A percentile compares a stretch with the other conserved stretches of the same genome.
Evolutionary conservation across 805 yeast genomes (phyloP).

Genomic region (Torulaspora franciscae): DNA sequence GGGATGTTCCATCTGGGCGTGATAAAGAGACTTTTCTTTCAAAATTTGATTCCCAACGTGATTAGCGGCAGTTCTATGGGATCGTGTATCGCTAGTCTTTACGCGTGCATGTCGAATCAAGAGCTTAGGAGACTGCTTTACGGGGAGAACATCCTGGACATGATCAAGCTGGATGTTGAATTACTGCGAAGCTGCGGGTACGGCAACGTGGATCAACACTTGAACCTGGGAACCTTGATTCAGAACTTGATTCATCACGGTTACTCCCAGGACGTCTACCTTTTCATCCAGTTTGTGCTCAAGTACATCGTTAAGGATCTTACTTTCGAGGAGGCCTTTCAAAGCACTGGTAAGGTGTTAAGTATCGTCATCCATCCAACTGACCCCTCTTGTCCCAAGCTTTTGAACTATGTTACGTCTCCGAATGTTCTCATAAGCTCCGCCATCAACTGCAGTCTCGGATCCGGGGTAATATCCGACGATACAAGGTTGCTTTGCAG

Average conservation of each 20-base stretch:
- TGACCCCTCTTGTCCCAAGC: conserved; percentile 51
- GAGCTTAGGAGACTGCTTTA: conserved; percentile 50
- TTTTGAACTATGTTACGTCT: conserved; percentile 83
- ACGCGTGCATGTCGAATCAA: conserved; percentile 65
- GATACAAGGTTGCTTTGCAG: conserved; percentile 54
- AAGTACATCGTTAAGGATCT: conserved; percentile 68
- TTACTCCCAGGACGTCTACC: conserved; percentile 77
- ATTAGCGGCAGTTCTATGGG: conserved; percentile 93
- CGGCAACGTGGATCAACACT: conserved; percentile 35
- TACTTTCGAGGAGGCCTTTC: conserved; percentile 91
- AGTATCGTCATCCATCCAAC: conserved; percentile 85
- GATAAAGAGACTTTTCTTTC: conserved; percentile 71
- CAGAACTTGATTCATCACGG: conserved; percentile 75
- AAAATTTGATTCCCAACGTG: conserved; percentile 74
- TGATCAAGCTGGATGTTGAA: conserved; percentile 54
- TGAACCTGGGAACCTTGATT: conserved; percentile 54
- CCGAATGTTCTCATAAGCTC: conserved; percentile 89
- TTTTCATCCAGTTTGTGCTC: conserved; percentile 69
- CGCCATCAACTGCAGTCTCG: conserved; percentile 82
- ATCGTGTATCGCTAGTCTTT: conserved; percentile 83
- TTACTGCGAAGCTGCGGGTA: conserved; percentile 48
- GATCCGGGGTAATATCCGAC: conserved; percentile 59
- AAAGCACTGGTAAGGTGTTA: conserved; percentile 68
- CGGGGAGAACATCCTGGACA: conserved; percentile 37
- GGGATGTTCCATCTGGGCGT: conserved; percentile 94